These are phyloP conservation scores for Aristolochia contorta DNA, from an alignment of 164 flowering plant species.

Conservation along the genomic window DNA sequence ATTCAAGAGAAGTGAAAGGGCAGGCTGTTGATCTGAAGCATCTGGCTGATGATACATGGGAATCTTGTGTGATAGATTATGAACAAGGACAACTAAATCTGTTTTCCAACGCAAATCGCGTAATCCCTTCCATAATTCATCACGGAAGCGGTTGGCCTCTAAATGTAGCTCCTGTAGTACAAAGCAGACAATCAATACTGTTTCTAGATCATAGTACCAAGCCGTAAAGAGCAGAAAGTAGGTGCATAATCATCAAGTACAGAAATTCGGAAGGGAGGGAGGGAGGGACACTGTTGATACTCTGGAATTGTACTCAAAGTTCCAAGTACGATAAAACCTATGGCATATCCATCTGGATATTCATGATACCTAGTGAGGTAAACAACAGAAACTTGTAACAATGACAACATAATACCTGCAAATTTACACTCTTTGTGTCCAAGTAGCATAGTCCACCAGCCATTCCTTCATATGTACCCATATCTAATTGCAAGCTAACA, in stretches of 20 bases:
- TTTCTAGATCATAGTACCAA: too few relatives aligned
- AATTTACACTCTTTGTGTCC: constrained; percentile 71
- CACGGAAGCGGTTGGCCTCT: constrained; percentile 62
- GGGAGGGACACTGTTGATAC: too few relatives aligned
- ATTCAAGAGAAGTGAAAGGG: constrained; percentile 65
- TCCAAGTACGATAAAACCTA: too few relatives aligned
- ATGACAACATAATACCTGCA: constrained; percentile 51
- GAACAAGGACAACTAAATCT: constrained; percentile 88
- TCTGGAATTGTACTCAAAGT: too few relatives aligned
- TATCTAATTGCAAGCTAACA: constrained; percentile 39
- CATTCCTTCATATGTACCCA: constrained; percentile 52
- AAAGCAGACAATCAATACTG: not conserved
- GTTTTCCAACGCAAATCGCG: constrained; percentile 74
- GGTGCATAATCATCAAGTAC: not conserved
- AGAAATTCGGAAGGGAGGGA: too few relatives aligned
- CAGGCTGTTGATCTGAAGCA: constrained; percentile 47
- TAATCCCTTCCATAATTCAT: constrained; percentile 83
- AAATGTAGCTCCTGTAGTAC: constrained; percentile 57
- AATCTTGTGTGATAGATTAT: constrained; percentile 81
- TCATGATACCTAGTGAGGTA: too few relatives aligned
- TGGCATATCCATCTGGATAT: too few relatives aligned
- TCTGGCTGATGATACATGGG: constrained; percentile 43
- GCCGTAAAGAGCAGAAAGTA: not conserved
- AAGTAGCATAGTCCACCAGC: constrained; percentile 70
- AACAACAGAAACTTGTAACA: too few relatives aligned